Base-by-base conservation (phyloP, 2,329 filamentous ascomycete genomes). In the Trichoderma arundinaceum region DNA sequence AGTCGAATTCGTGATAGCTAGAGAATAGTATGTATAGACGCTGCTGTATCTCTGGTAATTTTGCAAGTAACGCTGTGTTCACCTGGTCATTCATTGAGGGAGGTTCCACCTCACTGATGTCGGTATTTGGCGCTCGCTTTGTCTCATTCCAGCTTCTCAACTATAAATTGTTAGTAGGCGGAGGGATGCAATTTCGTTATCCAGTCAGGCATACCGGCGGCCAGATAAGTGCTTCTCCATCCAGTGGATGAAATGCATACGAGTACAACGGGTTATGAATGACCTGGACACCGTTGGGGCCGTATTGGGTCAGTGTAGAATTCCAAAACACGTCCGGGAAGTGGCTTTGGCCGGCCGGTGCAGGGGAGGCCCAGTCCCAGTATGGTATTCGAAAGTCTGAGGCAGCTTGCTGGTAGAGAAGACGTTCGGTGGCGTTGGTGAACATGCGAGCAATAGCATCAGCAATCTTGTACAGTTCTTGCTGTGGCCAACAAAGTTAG, bases 1-100 rank as follows among this genome's bases (percentile, higher is more conserved):
- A 80, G 15, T 86, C 85, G 73, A 88, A 92, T 69, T 91, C 85
- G 52, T 84, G 80, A 73, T 91, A 92, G 66, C 84, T 86, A 8
- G 88, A 86, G 68, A 91, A 86, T 1, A 92, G 80, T 59, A 86
- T 88, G 71, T 88, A 90, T 1, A 93, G 80, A 12, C 91, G 83
- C 68, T 87, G 82, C 71, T 88, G 84, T 43, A 88, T 81, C 13
- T 82, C 82, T 2, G 79, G 75, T 5, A 86, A 80, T 67, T 83
- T 85, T 32, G 79, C 68, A 5, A 77, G 67, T 22, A 79, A 70
- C 0, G 83, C 80, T 12, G 79, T 72, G 12, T 82, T 84, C 35
- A 90, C 82, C 19, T 82, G 76, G 4, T 83, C 78, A 69, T 91
- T 87, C 71, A 88, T 83, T n/a, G 88, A 90, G 9, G 76, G 72